Base-by-base conservation (phyloP, 176 grass and related monocot genomes). In the Carex parvula region DNA sequence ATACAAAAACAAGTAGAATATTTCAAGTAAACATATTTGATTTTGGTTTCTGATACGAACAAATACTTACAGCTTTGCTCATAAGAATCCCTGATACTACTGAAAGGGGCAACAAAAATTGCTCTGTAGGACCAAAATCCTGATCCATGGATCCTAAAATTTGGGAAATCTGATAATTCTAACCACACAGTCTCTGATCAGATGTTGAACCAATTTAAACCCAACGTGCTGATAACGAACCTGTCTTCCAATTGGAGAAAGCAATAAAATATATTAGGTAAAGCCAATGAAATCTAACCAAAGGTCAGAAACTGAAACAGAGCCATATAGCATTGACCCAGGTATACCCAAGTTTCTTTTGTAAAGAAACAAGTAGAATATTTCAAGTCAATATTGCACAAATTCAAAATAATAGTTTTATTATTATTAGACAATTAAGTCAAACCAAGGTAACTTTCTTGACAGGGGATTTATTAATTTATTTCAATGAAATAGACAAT, bases 1-100 rank as follows among this genome's bases (percentile, higher is more conserved):
- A 8, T 8, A 46, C 1, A 46, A 46, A 46, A 46, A 46, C 0
- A n/a, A n/a, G n/a, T n/a, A n/a, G n/a, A n/a, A n/a, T n/a, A n/a
- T n/a, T n/a, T n/a, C n/a, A n/a, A n/a, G 1, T 4, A 46, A 81
- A 64, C n/a, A 60, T 62, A 12, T 9, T 18, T 6, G 15, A 33
- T 30, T 55, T 55, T 52, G 11, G 3, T 55, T 79, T 58, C 24
- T 79, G 18, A 20, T 73, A 18, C 70, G 58, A 1, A 67, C 29
- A 84, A 60, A 26, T 2, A 66, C 84, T 86, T 79, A 90, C 88
- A 56, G 67, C 44, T 84, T 86, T 90, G 53, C 84, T 84, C 84
- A 90, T 73, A 48, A 86, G 59, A 33, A 90, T 80, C 17, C 88
- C 88, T 13, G 84, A 83, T 80, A 86, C 60, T 29, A 90, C 63